Conservation (phyloP, 2,329 filamentous ascomycete species). For the Apiospora kogelbergensis region DNA sequence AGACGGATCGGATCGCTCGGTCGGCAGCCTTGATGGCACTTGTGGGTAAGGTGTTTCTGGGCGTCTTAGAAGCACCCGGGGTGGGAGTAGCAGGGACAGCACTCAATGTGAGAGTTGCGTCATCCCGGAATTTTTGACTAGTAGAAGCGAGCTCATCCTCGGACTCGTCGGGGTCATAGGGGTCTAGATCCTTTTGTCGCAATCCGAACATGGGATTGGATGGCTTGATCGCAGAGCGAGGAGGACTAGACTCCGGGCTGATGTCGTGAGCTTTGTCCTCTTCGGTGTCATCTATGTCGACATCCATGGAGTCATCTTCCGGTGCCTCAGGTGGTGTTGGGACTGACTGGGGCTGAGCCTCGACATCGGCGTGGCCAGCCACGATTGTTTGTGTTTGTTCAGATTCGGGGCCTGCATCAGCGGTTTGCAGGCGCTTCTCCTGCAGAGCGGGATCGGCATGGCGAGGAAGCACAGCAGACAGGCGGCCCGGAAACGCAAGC, state of each 20-base stretch:
- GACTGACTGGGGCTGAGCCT: not conserved
- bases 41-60: constrained; percentile 22
- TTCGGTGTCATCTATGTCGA: constrained; percentile 26
- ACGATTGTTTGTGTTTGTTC: not conserved
- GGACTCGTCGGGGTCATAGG: constrained; percentile 49
- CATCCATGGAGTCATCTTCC: constrained; percentile 23
- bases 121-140: constrained; percentile 27
- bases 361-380: not conserved
- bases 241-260: constrained; percentile 25
- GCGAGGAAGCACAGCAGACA: constrained; percentile 46
- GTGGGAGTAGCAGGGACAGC: constrained; percentile 44
- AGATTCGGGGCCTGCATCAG: not conserved
- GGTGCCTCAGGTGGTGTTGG: not conserved
- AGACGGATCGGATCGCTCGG: constrained; percentile 30
- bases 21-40: constrained; percentile 28
- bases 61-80: constrained; percentile 27
- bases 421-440: constrained; percentile 28
- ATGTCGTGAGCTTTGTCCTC: constrained; percentile 19
- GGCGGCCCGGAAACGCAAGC: constrained; percentile 43
- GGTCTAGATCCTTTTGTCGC: constrained; percentile 47
- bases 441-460: constrained; percentile 39
- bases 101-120: constrained; percentile 27
- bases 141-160: constrained; percentile 50
- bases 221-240: constrained; percentile 28
- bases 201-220: constrained; percentile 40